Evolutionary conservation across 495 filamentous ascomycete genomes (phyloP), one percentile per base, ranked within the genome.

Genomic region (Lasiosphaeria hispida): DNA sequence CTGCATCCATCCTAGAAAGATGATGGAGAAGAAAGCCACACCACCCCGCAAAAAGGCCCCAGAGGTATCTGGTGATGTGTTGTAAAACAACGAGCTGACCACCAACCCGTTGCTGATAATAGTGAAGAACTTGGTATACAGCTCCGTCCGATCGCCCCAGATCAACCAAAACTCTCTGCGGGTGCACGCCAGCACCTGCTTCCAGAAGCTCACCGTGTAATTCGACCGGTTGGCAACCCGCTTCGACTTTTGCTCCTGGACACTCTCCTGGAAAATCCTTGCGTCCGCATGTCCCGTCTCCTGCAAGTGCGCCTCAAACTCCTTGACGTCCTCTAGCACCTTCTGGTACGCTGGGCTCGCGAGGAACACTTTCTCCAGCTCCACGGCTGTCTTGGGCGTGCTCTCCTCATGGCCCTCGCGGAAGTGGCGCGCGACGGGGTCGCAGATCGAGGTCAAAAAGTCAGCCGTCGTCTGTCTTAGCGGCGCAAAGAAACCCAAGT

Each of bases 1-100:
- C 13, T 91, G 87, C 18, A 93, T 79, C 36, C 95, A 79, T 30
- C 88, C 82, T 62, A 92, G 92, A 77, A 93, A 93, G 10, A 96
- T 72, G 10, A 95, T 70, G 44, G 87, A 80, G 68, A 90, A 91
- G 72, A 94, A 95, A 37, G 76, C 53, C 33, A 76, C 72, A 61
- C 80, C 83, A 48, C 81, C 82, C 11, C 82, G 75, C 5, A 81
- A 65, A 63, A 87, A 82, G 40, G 77, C 72, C 7, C 84, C 83
- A 0, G 63, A 61, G 0, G 77, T 69, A 63, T 85, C 88, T 9
- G 76, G 53, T 0, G 87, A 87, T 1, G 86, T 79, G 42, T 91
- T 75, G 70, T 83, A 93, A 65, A 92, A 95, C 10, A 92, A 65
- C 56, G 83, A 87, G 38, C 91, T 89, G 15, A 92, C 80, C 52